Conservation (phyloP, 2,329 filamentous ascomycete species). For the Capronia epimyces region DNA sequence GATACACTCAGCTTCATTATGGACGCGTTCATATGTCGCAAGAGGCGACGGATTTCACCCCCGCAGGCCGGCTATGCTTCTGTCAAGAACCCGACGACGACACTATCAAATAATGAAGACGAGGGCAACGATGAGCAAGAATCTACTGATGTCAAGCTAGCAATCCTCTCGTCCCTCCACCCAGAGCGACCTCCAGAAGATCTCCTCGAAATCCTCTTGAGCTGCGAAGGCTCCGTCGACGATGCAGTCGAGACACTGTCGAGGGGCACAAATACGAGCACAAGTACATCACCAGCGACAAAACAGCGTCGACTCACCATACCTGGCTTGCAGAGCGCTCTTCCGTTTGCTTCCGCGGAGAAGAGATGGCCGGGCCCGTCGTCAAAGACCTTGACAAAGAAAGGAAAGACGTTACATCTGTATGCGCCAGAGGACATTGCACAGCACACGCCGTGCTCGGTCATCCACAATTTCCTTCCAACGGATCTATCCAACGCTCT, state of each 20-base stretch:
- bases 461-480: conserved; percentile 86
- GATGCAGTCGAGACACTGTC: conserved; percentile 55
- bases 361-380: conserved; percentile 35
- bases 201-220: conserved; percentile 72
- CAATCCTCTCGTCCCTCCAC: conserved; percentile 72
- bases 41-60: conserved; percentile 32
- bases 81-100: background rate
- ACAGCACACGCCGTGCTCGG: conserved; percentile 78
- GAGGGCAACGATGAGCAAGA: conserved; percentile 66
- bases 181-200: conserved; percentile 58
- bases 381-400: conserved; percentile 57
- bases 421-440: conserved; percentile 78
- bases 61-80: conserved; percentile 4
- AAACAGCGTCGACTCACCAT: conserved; percentile 37
- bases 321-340: conserved; percentile 58
- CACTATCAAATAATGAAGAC: conserved; percentile 6
- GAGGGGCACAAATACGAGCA: conserved; percentile 9
- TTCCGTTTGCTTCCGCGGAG: conserved; percentile 39
- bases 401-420: conserved; percentile 75
- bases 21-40: conserved; percentile 40
- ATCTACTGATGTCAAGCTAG: conserved; percentile 83
- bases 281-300: conserved; percentile 21
- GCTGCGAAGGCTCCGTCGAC: conserved; percentile 69
- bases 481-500: conserved; percentile 65
- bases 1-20: conserved; percentile 31